Percentiles rank a stretch among this genome's conserved stretches.
These are phyloP conservation scores for Neurospora intermedia DNA, from an alignment of 495 filamentous ascomycete species.

Conservation along the genomic window DNA sequence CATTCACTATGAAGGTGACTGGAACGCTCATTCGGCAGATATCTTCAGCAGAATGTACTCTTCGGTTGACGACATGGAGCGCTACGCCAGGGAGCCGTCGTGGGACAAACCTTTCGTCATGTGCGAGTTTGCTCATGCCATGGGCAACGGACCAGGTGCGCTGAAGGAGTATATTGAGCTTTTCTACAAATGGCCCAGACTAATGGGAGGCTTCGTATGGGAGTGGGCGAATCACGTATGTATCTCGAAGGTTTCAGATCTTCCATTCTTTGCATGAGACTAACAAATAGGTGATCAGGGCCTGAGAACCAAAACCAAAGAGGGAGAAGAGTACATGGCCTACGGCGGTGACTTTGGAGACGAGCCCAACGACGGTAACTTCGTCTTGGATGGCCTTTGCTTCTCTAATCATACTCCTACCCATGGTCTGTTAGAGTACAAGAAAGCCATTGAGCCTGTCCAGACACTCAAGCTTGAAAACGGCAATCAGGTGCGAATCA, in stretches of 20 bases:
- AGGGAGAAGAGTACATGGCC: slow-evolving; percentile 48
- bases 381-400: slow-evolving; percentile 58
- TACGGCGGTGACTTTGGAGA: slow-evolving; percentile 70
- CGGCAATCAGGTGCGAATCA: slow-evolving; percentile 28
- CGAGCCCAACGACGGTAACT: slow-evolving; percentile 57
- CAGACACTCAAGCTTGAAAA: slow-evolving; percentile 25
- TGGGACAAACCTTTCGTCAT: slow-evolving; percentile 50
- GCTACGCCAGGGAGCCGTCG: slow-evolving; percentile 26
- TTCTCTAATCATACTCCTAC: slow-evolving; percentile 48
- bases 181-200: slow-evolving; percentile 49
- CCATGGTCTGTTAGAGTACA: slow-evolving; percentile 52
- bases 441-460: slow-evolving; percentile 55
- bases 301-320: slow-evolving; percentile 40
- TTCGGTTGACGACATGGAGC: slow-evolving; percentile 36
- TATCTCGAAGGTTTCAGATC: not conserved
- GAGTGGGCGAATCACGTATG: slow-evolving; percentile 62
- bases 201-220: slow-evolving; percentile 68
- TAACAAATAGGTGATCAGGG: slow-evolving; percentile 26
- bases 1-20: slow-evolving; percentile 61
- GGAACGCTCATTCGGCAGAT: slow-evolving; percentile 48
- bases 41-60: slow-evolving; percentile 61
- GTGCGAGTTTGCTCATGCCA: slow-evolving; percentile 62
- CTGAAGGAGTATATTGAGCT: slow-evolving; percentile 59
- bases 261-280: not conserved
- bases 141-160: slow-evolving; percentile 65